phyloP scores from a whole-genome alignment of 768 basidiomycete species.

The Mycena albidolilacea region DNA sequence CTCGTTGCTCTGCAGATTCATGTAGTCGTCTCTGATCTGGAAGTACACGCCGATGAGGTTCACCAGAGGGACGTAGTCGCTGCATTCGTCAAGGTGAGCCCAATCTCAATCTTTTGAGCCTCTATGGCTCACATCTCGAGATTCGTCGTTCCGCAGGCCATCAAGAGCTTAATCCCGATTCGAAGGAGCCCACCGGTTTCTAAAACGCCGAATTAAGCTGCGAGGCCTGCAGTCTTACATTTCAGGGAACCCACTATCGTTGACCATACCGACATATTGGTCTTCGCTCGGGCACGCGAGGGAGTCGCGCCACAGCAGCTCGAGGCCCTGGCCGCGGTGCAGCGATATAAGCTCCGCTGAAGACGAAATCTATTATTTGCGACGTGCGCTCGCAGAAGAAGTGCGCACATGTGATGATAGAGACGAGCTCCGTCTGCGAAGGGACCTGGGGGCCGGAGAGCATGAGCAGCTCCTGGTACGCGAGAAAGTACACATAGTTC shows the following conservation, averaged over 20 bases:
- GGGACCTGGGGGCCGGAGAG: slow-evolving; percentile 47
- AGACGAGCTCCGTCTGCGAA: slow-evolving; percentile 67
- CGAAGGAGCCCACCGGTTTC: slow-evolving; percentile 96
- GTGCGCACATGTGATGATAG: slow-evolving; percentile 79
- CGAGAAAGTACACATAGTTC: slow-evolving; percentile 97
- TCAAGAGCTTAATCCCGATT: slow-evolving; percentile 96
- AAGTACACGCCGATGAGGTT: slow-evolving; percentile 96
- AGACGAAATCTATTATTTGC: not conserved
- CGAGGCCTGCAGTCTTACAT: not conserved
- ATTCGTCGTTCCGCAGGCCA: slow-evolving; percentile 85
- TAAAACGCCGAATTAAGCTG: slow-evolving; percentile 47
- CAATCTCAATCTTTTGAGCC: not conserved
- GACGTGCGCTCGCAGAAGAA: not conserved
- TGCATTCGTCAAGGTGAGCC: slow-evolving; percentile 47
- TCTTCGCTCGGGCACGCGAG: slow-evolving; percentile 94
- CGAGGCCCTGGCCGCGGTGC: slow-evolving; percentile 95
- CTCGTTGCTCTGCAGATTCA: slow-evolving; percentile 92
- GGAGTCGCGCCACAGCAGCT: slow-evolving; percentile 95
- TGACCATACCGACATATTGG: slow-evolving; percentile 96
- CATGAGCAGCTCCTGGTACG: slow-evolving; percentile 86
- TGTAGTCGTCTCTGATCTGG: slow-evolving; percentile 97
- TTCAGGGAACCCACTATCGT: slow-evolving; percentile 77
- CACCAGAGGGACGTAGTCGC: slow-evolving; percentile 92
- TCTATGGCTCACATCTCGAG: slow-evolving; percentile 64
- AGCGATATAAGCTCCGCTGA: slow-evolving; percentile 82